Evolutionary conservation across 768 basidiomycete genomes (phyloP).

Genomic region (Suillus decipiens): DNA sequence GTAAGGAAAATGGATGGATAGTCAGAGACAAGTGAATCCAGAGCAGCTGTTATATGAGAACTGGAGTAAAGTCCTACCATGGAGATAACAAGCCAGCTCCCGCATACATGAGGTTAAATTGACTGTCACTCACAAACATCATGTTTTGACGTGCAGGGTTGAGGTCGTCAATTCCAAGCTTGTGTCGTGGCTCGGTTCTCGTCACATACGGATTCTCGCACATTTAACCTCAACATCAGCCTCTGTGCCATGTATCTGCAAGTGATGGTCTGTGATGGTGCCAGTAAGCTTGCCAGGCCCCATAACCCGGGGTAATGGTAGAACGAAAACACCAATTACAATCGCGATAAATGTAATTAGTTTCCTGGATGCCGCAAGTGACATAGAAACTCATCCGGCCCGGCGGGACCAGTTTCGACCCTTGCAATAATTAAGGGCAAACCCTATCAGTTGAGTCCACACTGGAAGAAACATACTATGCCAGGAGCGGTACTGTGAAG

Average conservation of each 20-base stretch:
- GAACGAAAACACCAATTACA: not conserved
- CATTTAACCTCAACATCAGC: not conserved
- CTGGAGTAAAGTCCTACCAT: not conserved
- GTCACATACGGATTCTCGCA: not conserved
- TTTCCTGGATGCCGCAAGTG: not conserved
- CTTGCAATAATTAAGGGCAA: not conserved
- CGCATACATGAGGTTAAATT: not conserved
- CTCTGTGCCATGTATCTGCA: not conserved
- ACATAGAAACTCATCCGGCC: not conserved
- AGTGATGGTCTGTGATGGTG: not conserved
- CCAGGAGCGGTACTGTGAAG: not conserved
- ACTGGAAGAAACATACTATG: not conserved
- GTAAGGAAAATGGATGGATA: not conserved
- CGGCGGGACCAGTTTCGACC: not conserved
- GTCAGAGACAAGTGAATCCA: not conserved
- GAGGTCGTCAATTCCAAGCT: not conserved
- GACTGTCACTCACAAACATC: not conserved
- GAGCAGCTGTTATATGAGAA: not conserved
- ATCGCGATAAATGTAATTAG: not conserved
- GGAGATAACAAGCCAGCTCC: not conserved
- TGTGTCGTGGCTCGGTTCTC: not conserved
- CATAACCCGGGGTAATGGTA: not conserved
- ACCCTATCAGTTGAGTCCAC: not conserved
- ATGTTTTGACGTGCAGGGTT: not conserved
- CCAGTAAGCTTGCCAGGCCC: not conserved